Conservation (phyloP, 169 alveolate genomes). For the Plasmodium coatneyi region DNA sequence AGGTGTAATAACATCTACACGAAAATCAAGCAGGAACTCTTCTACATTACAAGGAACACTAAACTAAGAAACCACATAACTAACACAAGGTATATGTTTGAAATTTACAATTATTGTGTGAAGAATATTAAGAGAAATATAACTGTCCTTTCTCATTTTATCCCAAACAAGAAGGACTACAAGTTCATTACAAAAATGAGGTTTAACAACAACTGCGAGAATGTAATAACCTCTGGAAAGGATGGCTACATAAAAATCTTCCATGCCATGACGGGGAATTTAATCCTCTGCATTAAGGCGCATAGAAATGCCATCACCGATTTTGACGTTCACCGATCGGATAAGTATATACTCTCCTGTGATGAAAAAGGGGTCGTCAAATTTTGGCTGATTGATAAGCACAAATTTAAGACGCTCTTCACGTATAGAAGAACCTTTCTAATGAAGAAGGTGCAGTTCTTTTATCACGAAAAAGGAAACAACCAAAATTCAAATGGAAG, state of each 20-base stretch:
- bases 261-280: conserved; percentile 50
- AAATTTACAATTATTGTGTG: conserved; percentile 33
- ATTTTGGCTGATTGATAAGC: conserved; percentile 25
- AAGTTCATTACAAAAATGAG: conserved; percentile 57
- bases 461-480: conserved; percentile 11
- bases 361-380: conserved; percentile 64
- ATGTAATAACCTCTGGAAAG: conserved; percentile 60
- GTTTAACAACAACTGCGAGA: conserved; percentile 27
- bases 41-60: conserved; percentile 12
- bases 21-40: conserved; percentile 26
- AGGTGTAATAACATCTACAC: conserved; percentile 29
- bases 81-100: conserved; percentile 13
- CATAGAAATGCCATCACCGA: conserved; percentile 27
- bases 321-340: conserved; percentile 71
- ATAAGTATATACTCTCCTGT: conserved; percentile 63
- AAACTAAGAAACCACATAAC: conserved; percentile 12
- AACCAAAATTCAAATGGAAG: background rate
- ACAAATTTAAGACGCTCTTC: conserved; percentile 28
- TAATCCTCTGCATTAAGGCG: conserved; percentile 36
- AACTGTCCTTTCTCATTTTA: conserved; percentile 61
- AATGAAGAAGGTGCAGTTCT: conserved; percentile 49
- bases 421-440: conserved; percentile 48
- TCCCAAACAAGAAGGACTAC: conserved; percentile 45
- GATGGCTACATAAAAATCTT: conserved; percentile 69
- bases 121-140: conserved; percentile 56